Conservation (phyloP, 345 rosid genomes). For the Euphorbia peplus region DNA sequence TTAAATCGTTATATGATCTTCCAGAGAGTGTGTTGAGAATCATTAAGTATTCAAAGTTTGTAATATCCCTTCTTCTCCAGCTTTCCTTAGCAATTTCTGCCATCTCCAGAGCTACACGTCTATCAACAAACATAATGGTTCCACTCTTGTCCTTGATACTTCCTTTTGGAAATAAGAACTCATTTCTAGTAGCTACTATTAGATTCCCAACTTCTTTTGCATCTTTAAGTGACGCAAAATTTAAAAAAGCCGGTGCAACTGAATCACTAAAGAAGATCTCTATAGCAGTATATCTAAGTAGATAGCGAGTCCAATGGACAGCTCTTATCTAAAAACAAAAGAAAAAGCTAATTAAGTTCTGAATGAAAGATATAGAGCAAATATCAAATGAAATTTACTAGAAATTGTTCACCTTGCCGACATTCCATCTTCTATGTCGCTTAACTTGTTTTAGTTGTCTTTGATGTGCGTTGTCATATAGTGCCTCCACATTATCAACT, state of each 20-base stretch:
- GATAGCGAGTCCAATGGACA: conserved; percentile 91
- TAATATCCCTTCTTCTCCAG: conserved; percentile 93
- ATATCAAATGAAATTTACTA: conserved; percentile 6
- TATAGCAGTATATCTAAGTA: conserved; percentile 86
- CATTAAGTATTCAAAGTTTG: conserved; percentile 93
- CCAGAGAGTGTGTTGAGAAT: conserved; percentile 91
- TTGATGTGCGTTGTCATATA: conserved; percentile 39
- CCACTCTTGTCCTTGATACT: conserved; percentile 79
- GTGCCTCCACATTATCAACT: conserved; percentile 38
- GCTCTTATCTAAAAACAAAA: conserved; percentile 61
- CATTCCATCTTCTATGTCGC: conserved; percentile 89
- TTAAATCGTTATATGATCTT: conserved; percentile 93
- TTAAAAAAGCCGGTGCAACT: conserved; percentile 67
- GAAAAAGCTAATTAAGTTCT: conserved; percentile 24
- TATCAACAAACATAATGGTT: conserved; percentile 74
- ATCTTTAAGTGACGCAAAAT: conserved; percentile 71
- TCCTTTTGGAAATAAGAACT: conserved; percentile 72
- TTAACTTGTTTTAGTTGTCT: conserved; percentile 59
- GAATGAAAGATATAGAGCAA: conserved; percentile 15
- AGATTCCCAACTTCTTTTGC: conserved; percentile 87
- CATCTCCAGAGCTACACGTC: conserved; percentile 83
- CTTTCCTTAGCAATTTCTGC: conserved; percentile 93
- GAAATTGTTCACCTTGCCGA: conserved; percentile 57
- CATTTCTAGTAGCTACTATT: conserved; percentile 84
- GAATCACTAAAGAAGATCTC: conserved; percentile 82